phyloP scores from a whole-genome alignment of 1,284 basidiomycete species.

The Trichosporon inkin region DNA sequence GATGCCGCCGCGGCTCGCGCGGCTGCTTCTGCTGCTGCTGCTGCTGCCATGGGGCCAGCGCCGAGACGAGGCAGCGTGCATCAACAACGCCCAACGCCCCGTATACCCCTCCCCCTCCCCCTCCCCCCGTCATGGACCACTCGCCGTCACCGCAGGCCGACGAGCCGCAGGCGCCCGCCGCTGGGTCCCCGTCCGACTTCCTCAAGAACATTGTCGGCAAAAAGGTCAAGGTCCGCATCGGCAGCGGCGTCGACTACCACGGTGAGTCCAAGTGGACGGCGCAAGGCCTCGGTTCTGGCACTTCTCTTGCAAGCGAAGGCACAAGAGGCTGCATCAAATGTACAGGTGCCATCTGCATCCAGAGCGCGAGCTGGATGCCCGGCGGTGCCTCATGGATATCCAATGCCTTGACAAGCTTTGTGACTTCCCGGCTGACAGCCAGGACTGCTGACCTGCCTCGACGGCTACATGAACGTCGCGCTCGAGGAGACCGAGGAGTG shows the following conservation, averaged over 20 bases:
- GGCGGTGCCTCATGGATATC: neutral
- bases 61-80: too few species aligned
- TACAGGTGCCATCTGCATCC: neutral
- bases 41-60: too few species aligned
- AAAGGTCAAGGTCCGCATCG: conserved; percentile 85
- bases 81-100: neutral
- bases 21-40: neutral
- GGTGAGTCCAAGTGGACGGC: conserved; percentile 57
- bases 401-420: too few species aligned
- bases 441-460: conserved; percentile 94
- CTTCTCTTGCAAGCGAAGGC: neutral
- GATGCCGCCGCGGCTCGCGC: neutral
- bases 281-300: neutral
- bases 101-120: neutral
- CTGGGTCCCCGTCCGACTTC: conserved; percentile 83
- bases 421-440: neutral
- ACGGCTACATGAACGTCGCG: conserved; percentile 99
- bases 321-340: neutral
- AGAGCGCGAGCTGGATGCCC: neutral
- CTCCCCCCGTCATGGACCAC: conserved; percentile 27
- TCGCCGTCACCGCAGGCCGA: conserved; percentile 30
- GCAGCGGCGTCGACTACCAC: conserved; percentile 93
- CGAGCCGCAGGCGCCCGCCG: conserved; percentile 29
- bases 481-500: conserved; percentile 95
- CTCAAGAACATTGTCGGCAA: conserved; percentile 93